These are phyloP conservation scores for Hemisphaericaspora xylanilytica DNA, from an alignment of 1,139 yeast genomes.

Conservation along the genomic window DNA sequence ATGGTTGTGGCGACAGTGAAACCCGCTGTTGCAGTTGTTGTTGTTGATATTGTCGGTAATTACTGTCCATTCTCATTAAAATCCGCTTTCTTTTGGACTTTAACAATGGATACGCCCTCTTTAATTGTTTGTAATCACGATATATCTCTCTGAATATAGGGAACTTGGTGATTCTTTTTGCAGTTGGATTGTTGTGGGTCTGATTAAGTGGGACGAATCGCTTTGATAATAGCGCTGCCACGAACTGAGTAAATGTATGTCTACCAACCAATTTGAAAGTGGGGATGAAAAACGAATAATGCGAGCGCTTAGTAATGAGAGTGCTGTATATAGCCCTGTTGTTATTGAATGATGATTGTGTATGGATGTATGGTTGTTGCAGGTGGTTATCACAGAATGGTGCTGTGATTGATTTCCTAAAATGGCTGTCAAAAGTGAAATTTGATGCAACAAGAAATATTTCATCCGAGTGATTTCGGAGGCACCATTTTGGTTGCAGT, in stretches of 20 bases:
- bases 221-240: slow-evolving; percentile 20
- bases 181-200: neutral
- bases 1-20: neutral
- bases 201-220: slow-evolving; percentile 15
- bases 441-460: no score
- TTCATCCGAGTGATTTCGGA: no score
- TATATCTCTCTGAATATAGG: slow-evolving; percentile 21
- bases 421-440: no score
- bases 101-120: slow-evolving; percentile 14
- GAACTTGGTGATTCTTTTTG: slow-evolving; percentile 14
- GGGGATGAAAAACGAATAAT: neutral
- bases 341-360: no score
- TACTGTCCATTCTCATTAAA: slow-evolving; percentile 1
- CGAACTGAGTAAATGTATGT: slow-evolving; percentile 15
- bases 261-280: slow-evolving; percentile 9
- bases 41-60: neutral
- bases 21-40: neutral
- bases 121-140: slow-evolving; percentile 26
- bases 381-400: no score
- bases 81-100: slow-evolving; percentile 1
- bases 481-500: no score
- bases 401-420: no score
- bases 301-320: neutral
- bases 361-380: neutral
- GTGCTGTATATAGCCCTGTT: neutral